Conservation (phyloP, 2,329 filamentous ascomycete genomes). For the Phaeosphaeriaceae sp. region DNA sequence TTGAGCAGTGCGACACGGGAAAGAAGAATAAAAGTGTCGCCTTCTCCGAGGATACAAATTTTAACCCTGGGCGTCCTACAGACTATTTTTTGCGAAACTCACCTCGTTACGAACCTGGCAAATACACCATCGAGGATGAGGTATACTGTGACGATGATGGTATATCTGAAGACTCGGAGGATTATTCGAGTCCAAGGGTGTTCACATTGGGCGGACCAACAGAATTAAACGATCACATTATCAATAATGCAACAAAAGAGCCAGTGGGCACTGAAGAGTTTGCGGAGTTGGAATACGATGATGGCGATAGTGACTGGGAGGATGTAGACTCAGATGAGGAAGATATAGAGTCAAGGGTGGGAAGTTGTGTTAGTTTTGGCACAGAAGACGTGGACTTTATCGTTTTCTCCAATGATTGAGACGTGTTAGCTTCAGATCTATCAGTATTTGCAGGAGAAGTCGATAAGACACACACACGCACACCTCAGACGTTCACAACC, state of each 20-base stretch:
- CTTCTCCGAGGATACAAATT: constrained; percentile 30
- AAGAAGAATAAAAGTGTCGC: constrained; percentile 20
- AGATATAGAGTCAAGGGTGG: constrained; percentile 9
- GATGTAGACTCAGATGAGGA: constrained; percentile 22
- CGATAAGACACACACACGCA: too few species aligned
- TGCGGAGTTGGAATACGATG: constrained; percentile 16
- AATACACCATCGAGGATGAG: constrained; percentile 19
- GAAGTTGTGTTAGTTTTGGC: constrained; percentile 21
- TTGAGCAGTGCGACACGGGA: constrained; percentile 3
- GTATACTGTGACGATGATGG: constrained; percentile 14
- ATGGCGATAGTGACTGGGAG: constrained; percentile 33
- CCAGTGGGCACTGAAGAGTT: constrained; percentile 3
- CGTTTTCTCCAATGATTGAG: constrained; percentile 30
- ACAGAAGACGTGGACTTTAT: constrained; percentile 29
- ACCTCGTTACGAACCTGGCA: constrained; percentile 39
- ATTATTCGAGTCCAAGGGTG: constrained; percentile 17
- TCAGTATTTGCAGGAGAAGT: too few species aligned
- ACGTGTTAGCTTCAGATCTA: not conserved
- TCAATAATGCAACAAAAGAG: not conserved
- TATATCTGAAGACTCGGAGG: constrained; percentile 28
- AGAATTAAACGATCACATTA: constrained; percentile 1
- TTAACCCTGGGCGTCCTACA: constrained; percentile 26
- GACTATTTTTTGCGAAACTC: constrained; percentile 34
- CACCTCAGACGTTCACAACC: too few species aligned
- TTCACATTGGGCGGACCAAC: constrained; percentile 2